A percentile compares a stretch with the other conserved stretches of the same genome.
phyloP scores from a whole-genome alignment of 495 filamentous ascomycete genomes.

The Massariosphaeria phaeospora region DNA sequence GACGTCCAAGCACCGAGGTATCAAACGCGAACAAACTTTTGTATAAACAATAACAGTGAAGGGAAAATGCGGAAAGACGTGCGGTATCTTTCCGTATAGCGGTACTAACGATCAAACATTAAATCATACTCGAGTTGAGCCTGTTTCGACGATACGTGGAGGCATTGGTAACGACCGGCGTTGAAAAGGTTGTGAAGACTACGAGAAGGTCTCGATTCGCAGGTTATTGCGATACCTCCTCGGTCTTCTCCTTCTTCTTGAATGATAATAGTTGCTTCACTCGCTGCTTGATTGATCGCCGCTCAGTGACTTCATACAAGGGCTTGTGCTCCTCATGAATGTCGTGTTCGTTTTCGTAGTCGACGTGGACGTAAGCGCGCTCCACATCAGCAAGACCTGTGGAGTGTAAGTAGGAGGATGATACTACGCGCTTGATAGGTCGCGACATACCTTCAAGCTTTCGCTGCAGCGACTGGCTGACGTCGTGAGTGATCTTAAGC shows the following conservation, averaged over 20 bases:
- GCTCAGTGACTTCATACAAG: constrained; percentile 42
- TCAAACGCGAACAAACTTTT: neutral
- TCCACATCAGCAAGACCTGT: constrained; percentile 48
- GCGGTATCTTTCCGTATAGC: neutral
- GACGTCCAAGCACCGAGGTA: neutral
- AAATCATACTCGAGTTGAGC: no score
- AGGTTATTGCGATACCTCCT: neutral
- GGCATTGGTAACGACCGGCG: constrained; percentile 1
- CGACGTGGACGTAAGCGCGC: constrained; percentile 55
- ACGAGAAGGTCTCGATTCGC: neutral
- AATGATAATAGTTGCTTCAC: constrained; percentile 16
- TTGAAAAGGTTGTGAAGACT: no score
- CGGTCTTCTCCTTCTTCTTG: constrained; percentile 1
- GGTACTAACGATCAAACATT: neutral
- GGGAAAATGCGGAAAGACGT: no score
- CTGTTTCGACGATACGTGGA: neutral
- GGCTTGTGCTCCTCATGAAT: constrained; percentile 52
- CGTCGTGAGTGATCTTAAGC: constrained; percentile 51
- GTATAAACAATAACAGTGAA: neutral
- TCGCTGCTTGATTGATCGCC: constrained; percentile 26
- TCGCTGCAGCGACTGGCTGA: constrained; percentile 50
- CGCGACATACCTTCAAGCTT: constrained; percentile 46
- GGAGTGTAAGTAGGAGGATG: neutral
- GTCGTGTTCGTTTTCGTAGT: constrained; percentile 46
- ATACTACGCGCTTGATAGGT: neutral